A percentile compares a stretch with the other conserved stretches of the same genome.
phyloP scores from a whole-genome alignment of 768 basidiomycete species.

The Pulveroboletus sp. region DNA sequence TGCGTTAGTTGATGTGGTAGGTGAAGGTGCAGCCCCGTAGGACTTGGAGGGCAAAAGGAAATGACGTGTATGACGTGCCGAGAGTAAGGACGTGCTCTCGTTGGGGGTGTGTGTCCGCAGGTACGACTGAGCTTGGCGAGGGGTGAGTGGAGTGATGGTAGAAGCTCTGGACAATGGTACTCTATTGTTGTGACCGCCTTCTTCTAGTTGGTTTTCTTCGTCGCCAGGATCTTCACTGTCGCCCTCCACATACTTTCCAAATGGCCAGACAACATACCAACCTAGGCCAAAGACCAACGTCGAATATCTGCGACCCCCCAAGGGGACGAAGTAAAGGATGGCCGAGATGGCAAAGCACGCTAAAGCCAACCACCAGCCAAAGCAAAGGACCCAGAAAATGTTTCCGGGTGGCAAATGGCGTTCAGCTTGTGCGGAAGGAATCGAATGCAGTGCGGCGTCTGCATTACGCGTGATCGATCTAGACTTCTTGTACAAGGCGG shows the following conservation, averaged over 20 bases:
- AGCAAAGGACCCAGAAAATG: constrained; percentile 84
- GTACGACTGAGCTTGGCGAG: constrained; percentile 15
- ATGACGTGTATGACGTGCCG: constrained; percentile 28
- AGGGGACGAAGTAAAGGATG: constrained; percentile 69
- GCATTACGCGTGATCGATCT: constrained; percentile 95
- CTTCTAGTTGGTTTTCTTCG: constrained; percentile 34
- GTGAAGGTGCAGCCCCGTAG: constrained; percentile 59
- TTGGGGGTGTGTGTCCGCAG: constrained; percentile 20
- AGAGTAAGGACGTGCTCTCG: constrained; percentile 51
- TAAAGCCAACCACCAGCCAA: constrained; percentile 92
- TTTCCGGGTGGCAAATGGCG: constrained; percentile 93
- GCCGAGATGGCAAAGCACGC: constrained; percentile 65
- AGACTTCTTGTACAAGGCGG: constrained; percentile 96
- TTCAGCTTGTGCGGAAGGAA: constrained; percentile 91
- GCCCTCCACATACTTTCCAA: constrained; percentile 97
- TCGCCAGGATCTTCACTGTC: constrained; percentile 46
- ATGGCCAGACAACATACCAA: constrained; percentile 98
- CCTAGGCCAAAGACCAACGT: constrained; percentile 88
- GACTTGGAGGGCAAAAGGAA: constrained; percentile 51
- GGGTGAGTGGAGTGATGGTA: constrained; percentile 42
- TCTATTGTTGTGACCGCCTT: constrained; percentile 14
- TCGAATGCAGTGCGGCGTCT: constrained; percentile 88
- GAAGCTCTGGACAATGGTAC: constrained; percentile 40
- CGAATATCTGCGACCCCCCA: constrained; percentile 81
- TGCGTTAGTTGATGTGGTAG: constrained; percentile 21